Evolutionary conservation across 2,329 filamentous ascomycete species (phyloP), one percentile per base, ranked within the genome.

Genomic region (Diaporthe vaccinii): DNA sequence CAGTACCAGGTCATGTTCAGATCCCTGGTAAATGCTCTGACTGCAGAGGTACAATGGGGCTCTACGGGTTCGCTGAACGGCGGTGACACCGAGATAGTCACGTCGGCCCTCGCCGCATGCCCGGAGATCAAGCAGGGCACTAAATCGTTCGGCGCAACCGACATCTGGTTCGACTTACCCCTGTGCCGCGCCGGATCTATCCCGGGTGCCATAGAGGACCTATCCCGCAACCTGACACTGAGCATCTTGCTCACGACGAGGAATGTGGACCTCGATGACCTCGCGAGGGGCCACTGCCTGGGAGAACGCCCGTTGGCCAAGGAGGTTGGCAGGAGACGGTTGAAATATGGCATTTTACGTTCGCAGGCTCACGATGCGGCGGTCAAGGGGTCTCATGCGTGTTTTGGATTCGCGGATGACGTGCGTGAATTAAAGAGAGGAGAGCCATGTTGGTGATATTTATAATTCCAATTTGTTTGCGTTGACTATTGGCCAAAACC

Each of bases 141-240:
- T 10, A 3, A 8, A 4, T 3, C 51, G 51, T 12, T 17, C 10
- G 14, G n/a, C n/a, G 44, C 4, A 46, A 17, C 14, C 7, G 22
- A 62, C n/a, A 22, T 31, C n/a, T 62, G 59, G 59, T 46, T 62
- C 15, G 28, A 46, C 15, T 31, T 25, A 25, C 2, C 59, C 39
- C 25, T 62, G 59, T 62, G 59, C 39, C 59, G 39, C 39, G 59
- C 59, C 8, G 59, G 59, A 2, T 46, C 59, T 39, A 46, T 62
- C 59, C 59, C 59, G 9, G 15, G 39, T 1, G 59, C 59, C 15
- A 62, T 62, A 14, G 59, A 62, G 39, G 59, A 62, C 17, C 59
- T 62, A n/a, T 62, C 59, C 15, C 59, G 59, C 7, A 62, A 62
- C 59, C n/a, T 62, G 15, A 62, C 59, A n/a, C 59, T 62, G 39